Percentiles rank a stretch among this genome's conserved stretches.
Evolutionary conservation across 352 stramenopile genomes (phyloP).

Genomic region (Pythium volutum): DNA sequence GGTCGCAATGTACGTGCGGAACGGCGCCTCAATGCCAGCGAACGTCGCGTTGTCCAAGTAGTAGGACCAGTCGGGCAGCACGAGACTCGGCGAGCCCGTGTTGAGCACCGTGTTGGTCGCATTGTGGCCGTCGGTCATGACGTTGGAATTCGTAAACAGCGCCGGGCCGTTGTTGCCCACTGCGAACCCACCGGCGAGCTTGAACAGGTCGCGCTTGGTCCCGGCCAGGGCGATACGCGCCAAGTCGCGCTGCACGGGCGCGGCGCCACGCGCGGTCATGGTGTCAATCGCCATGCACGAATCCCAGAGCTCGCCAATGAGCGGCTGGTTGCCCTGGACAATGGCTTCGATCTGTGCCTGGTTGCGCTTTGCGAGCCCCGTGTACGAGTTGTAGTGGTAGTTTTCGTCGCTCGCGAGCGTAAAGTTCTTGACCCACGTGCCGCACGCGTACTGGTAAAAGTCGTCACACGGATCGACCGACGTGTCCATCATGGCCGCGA

Average conservation of each 20-base stretch:
- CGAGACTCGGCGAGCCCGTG: slow-evolving; percentile 67
- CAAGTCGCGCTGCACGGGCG: slow-evolving; percentile 32
- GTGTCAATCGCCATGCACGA: slow-evolving; percentile 54
- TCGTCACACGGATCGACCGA: slow-evolving; percentile 53
- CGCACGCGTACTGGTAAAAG: slow-evolving; percentile 69
- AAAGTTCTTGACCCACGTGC: slow-evolving; percentile 32
- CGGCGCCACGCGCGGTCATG: slow-evolving; percentile 29
- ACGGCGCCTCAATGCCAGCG: slow-evolving; percentile 29
- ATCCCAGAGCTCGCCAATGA: slow-evolving; percentile 56
- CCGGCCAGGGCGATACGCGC: slow-evolving; percentile 31
- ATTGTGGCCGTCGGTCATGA: slow-evolving; percentile 85
- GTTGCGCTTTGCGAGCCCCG: slow-evolving; percentile 42
- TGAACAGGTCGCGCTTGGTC: slow-evolving; percentile 37
- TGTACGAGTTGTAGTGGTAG: slow-evolving; percentile 43
- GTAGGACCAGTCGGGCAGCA: slow-evolving; percentile 84
- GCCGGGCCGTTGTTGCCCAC: background rate
- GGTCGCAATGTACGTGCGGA: slow-evolving; percentile 39
- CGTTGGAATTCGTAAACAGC: slow-evolving; percentile 23
- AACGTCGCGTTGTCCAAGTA: slow-evolving; percentile 69
- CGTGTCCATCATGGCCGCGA: slow-evolving; percentile 43
- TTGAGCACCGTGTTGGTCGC: slow-evolving; percentile 70
- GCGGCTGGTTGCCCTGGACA: slow-evolving; percentile 53
- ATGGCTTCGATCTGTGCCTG: slow-evolving; percentile 50
- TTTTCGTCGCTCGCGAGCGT: slow-evolving; percentile 18
- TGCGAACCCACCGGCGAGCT: slow-evolving; percentile 37